Base-by-base conservation (phyloP, 2,329 filamentous ascomycete genomes). In the Cercospora beticola region DNA sequence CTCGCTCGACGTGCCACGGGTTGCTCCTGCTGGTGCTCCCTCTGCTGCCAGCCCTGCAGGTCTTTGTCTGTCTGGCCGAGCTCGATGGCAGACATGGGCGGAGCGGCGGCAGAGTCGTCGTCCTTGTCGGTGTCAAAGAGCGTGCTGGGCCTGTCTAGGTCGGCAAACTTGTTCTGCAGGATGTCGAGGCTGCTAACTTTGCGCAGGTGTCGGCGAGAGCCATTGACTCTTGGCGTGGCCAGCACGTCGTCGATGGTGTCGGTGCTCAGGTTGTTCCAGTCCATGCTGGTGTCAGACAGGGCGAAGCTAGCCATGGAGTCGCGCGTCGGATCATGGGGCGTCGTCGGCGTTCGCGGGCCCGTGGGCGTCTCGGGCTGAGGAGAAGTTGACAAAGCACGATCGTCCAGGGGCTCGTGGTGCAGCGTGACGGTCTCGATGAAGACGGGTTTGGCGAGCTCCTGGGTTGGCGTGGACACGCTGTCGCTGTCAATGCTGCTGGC, bases 131-230 rank as follows among this genome's bases (percentile, higher is more conserved):
- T 72, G 68, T 78, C 77, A 61, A 78, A 78, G 26, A 78, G 61
- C 4, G 77, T 78, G 59, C 73, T 77, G 31, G 70, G 68, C n/a
- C 69, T 74, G 64, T 67, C 74, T 16, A 30, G 70, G 12, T 65
- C 71, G 33, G 74, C 68, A 71, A 74, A 77, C 21, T 70, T 73
- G 66, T 77, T 77, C 64, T 76, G 73, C 59, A 78, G 59, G 26
- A 78, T 78, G 65, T 78, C 77, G 23, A 78, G 67, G 62, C 74
- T 77, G 67, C 74, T 77, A 5, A 75, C 73, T 58, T 76, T 77
- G 5, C 77, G 70, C 33, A 74, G 65, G 65, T 78, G 76, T 36
- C 72, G 59, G 33, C 71, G 62, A 26, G 65, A 73, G 60, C 72
- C 70, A 26, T 66, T 71, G 23, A 74, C 75, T 12, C 74, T 68